These are phyloP conservation scores for Aegle marmelos DNA, from an alignment of 345 rosid species.

Conservation along the genomic window DNA sequence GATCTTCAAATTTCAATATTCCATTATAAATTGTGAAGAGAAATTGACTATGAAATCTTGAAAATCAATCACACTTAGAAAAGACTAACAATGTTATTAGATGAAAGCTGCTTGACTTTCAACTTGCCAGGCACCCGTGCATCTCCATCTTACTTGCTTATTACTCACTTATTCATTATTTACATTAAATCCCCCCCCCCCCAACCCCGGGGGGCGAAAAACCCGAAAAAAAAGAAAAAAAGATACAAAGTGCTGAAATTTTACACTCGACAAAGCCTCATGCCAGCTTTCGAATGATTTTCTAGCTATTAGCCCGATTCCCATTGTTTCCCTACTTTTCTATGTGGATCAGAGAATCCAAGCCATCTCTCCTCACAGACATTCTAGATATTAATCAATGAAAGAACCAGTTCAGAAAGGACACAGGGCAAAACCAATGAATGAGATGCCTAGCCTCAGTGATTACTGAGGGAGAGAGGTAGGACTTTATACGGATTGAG, in stretches of 20 bases:
- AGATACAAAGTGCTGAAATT: neutral
- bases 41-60: neutral
- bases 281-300: neutral
- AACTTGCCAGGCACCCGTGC: neutral
- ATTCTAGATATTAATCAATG: neutral
- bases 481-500: constrained; percentile 91
- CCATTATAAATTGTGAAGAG: neutral
- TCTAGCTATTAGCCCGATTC: neutral
- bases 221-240: neutral
- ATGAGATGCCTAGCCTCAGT: constrained; percentile 21
- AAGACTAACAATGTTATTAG: neutral
- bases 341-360: neutral
- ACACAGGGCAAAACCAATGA: neutral
- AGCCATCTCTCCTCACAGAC: neutral
- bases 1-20: neutral
- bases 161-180: neutral
- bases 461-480: constrained; percentile 38
- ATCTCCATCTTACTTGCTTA: neutral
- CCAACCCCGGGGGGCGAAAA: too few relatives aligned
- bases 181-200: neutral
- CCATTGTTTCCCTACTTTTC: neutral
- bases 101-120: neutral
- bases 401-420: neutral
- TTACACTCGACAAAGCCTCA: neutral
- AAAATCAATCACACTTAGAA: neutral